Evolutionary conservation across 129 eudicot genomes (phyloP).

Genomic region (Pulicaria dysenterica): DNA sequence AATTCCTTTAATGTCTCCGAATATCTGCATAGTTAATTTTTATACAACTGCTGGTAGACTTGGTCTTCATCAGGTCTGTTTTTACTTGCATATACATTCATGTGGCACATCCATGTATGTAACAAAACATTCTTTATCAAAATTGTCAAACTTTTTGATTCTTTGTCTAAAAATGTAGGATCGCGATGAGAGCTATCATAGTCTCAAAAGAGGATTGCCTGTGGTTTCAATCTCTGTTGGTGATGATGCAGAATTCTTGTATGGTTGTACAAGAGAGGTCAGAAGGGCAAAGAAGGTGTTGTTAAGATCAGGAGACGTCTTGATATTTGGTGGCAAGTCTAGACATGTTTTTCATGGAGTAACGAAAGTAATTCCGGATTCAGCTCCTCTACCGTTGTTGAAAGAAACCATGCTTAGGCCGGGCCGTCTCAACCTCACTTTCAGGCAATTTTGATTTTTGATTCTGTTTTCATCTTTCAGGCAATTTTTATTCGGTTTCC

Average conservation of each 20-base stretch:
- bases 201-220: neutral
- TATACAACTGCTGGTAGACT: constrained; percentile 48
- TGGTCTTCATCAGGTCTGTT: constrained; percentile 63
- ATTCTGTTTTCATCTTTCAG: too few relatives aligned
- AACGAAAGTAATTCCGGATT: constrained; percentile 25
- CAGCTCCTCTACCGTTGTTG: constrained; percentile 42
- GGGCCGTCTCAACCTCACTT: constrained; percentile 59
- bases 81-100: neutral
- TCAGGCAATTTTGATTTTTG: constrained; percentile 46
- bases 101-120: neutral
- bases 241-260: constrained; percentile 51
- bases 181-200: neutral
- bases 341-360: constrained; percentile 62
- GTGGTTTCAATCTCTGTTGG: neutral
- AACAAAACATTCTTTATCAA: too few relatives aligned
- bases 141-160: too few relatives aligned
- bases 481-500: constrained; percentile 28
- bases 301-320: constrained; percentile 60
- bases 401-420: constrained; percentile 28
- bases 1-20: constrained; percentile 53
- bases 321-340: constrained; percentile 61
- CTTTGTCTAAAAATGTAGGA: neutral
- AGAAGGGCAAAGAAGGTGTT: constrained; percentile 37
- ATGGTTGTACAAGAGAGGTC: neutral
- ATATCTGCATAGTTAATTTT: constrained; percentile 59